Evolutionary conservation across 805 yeast species (phyloP), one percentile per base, ranked within the genome.

Genomic region (Starmerella etchellsii): DNA sequence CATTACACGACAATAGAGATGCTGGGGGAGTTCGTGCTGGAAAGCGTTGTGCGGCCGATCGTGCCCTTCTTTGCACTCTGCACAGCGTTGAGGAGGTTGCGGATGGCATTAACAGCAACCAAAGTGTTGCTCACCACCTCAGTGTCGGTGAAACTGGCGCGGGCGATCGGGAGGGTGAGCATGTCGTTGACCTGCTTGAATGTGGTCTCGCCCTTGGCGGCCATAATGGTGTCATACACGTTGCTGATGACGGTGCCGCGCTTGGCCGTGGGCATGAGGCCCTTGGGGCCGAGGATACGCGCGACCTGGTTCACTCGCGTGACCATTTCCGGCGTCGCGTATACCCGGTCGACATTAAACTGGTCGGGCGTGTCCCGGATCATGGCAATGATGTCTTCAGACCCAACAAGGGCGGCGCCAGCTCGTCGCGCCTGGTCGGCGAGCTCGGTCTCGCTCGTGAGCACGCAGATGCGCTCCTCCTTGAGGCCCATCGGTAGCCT

Each of bases 171-270:
- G 37, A 85, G 58, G 29, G 77, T 64, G 36, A 85, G 65, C 46
- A 67, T 66, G 34, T 69, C 66, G 32, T 70, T 73, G 52, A 69
- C 71, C 62, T 85, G 94, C 66, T 81, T 81, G 68, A 81, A 84
- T 15, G 83, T 78, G 53, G 75, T 67, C 31, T 81, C 71, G 24
- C 91, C 91, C 33, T 74, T 62, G 37, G 76, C 73, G 8, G 66
- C 62, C 28, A 60, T 54, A 44, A 87, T 68, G 43, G 78, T 62
- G 7, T 59, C 58, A 18, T 63, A 64, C 24, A 84, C 63, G 52
- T 84, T 74, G n/a, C 73, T 71, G 1, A 79, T 65, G 8, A 88
- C 91, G 1, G 95, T 85, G 15, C 94, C 94, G 56, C 76, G 80
- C 64, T 84, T 85, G 13, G 72, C 76, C 33, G 72, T 70, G 35